Evolutionary conservation across 768 basidiomycete species (phyloP).

Genomic region (Gloeophyllum trabeum): DNA sequence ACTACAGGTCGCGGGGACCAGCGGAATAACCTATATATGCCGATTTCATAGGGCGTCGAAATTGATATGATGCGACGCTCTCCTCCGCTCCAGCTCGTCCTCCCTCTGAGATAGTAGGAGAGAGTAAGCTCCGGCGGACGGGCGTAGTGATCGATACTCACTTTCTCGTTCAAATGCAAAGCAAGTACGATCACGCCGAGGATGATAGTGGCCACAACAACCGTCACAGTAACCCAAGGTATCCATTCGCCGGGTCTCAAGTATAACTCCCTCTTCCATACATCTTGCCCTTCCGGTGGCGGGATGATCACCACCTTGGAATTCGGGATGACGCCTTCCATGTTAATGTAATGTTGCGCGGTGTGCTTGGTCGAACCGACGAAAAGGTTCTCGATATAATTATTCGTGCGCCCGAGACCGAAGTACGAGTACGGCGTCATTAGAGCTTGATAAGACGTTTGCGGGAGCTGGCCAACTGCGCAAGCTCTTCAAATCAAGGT

Average conservation of each 20-base stretch:
- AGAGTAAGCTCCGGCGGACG: not conserved
- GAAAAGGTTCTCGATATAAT: slow-evolving; percentile 98
- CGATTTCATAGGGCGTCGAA: slow-evolving; percentile 92
- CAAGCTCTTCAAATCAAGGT: slow-evolving; percentile 1
- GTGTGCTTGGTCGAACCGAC: slow-evolving; percentile 81
- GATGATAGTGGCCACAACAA: slow-evolving; percentile 59
- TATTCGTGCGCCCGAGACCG: slow-evolving; percentile 93
- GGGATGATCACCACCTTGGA: slow-evolving; percentile 95
- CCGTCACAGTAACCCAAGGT: slow-evolving; percentile 89
- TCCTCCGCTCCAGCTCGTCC: slow-evolving; percentile 83
- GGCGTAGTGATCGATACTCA: slow-evolving; percentile 20
- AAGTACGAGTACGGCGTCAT: slow-evolving; percentile 92
- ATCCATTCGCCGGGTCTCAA: slow-evolving; percentile 95
- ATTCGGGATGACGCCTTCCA: slow-evolving; percentile 97
- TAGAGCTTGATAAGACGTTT: slow-evolving; percentile 85
- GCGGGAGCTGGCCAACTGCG: slow-evolving; percentile 86
- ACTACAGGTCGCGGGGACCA: too few relatives aligned
- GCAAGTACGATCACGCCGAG: slow-evolving; percentile 78
- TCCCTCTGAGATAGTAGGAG: slow-evolving; percentile 48
- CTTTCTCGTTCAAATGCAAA: slow-evolving; percentile 90
- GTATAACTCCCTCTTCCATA: slow-evolving; percentile 86
- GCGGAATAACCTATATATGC: too few relatives aligned
- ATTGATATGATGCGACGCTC: slow-evolving; percentile 92
- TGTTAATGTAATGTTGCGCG: slow-evolving; percentile 69
- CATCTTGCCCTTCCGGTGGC: slow-evolving; percentile 36